Base-by-base conservation (phyloP, 2,329 filamentous ascomycete genomes). In the Lachnellula subtilissima region DNA sequence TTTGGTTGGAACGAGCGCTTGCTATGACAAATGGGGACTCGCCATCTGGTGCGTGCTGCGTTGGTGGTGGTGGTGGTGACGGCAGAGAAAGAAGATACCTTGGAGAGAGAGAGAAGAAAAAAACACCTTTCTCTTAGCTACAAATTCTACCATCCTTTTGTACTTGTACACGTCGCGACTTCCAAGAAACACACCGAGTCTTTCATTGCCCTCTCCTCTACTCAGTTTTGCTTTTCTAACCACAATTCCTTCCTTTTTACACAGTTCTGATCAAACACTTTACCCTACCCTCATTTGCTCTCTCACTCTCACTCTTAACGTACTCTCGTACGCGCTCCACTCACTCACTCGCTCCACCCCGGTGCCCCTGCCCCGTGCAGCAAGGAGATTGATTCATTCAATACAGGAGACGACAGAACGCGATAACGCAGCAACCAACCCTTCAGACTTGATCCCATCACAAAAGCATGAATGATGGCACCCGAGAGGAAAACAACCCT, bases 391-490 rank as follows among this genome's bases (percentile, higher is more conserved):
- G n/a, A 40, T 40, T 40, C 37, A 32, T 32, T 32, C 28, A 9
- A 32, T 42, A 42, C 39, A 42, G 39, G 39, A 42, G 39, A 19
- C 39, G 39, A 42, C 39, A 19, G 15, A 19, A 19, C 39, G 6
- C 39, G 3, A 42, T 4, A 17, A 17, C 39, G 39, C 39, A 42
- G 39, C 5, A 11, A 17, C 15, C 39, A 42, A 7, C 39, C 2
- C 39, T 15, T n/a, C 6, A 42, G 39, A 17, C 9, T 14, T 1
- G 1, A 15, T 42, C 39, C 8, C 28, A 32, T 32, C 28, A 8
- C 28, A 28, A 39, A 42, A 48, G 48, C 32, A 52, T 50, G 55
- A 60, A 42, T 36, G 25, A 61, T 58, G 56, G 55, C 55, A 11
- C 51, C 50, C 48, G 48, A 51, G 7, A 50, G 49, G 37, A 37